Conservation (phyloP, 2,329 filamentous ascomycete genomes). For the Magnaporthales sp. region DNA sequence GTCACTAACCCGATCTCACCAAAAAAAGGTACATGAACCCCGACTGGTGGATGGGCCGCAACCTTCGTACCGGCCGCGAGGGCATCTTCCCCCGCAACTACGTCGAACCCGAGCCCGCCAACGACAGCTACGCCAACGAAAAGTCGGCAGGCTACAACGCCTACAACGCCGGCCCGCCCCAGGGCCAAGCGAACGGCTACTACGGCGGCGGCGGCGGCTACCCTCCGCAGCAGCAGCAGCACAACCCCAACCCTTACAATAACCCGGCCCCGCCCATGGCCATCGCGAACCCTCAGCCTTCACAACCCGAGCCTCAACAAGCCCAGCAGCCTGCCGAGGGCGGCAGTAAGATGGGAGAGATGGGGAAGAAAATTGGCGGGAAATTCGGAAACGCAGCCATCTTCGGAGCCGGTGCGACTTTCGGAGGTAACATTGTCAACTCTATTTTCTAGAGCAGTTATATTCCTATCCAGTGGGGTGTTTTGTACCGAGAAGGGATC, state of each 20-base stretch:
- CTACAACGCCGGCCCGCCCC: conserved; percentile 14
- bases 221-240: conserved; percentile 53
- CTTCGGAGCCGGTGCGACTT: conserved; percentile 86
- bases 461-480: not conserved
- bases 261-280: conserved; percentile 64
- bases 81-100: conserved; percentile 96
- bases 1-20: not conserved
- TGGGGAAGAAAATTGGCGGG: conserved; percentile 93
- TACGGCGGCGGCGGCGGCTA: conserved; percentile 50
- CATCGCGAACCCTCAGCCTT: conserved; percentile 45
- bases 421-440: conserved; percentile 85
- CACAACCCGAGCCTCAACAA: conserved; percentile 59
- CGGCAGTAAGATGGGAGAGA: conserved; percentile 58
- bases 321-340: conserved; percentile 32
- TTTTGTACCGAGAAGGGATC: not conserved
- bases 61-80: conserved; percentile 71
- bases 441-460: conserved; percentile 61
- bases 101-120: conserved; percentile 55
- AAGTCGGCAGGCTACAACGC: conserved; percentile 14
- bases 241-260: conserved; percentile 56
- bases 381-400: conserved; percentile 80
- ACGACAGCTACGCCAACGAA: conserved; percentile 18
- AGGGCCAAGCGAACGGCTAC: conserved; percentile 14
- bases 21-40: conserved; percentile 67
- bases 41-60: conserved; percentile 93